These are phyloP conservation scores for Mycosphaerella arachidis DNA, from an alignment of 2,329 filamentous ascomycete species.

Conservation along the genomic window DNA sequence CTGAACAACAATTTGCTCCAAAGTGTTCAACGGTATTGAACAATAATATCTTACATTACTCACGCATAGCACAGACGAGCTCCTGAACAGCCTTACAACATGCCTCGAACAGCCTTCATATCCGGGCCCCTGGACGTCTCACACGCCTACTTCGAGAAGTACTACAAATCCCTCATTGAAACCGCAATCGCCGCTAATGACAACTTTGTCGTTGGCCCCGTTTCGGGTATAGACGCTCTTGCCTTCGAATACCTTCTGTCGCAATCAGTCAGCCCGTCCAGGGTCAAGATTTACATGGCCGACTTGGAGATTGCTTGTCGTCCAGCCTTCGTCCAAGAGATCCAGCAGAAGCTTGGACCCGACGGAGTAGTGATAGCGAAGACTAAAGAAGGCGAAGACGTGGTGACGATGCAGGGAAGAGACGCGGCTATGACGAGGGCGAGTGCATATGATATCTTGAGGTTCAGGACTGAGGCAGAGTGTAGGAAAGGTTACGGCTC, in stretches of 20 bases:
- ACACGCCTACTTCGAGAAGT: constrained; percentile 5
- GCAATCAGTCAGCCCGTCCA: not conserved
- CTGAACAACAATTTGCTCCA: too few species aligned
- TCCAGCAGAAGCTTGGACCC: not conserved
- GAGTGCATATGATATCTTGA: constrained; percentile 14
- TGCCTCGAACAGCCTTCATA: constrained; percentile 8
- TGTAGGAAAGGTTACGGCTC: constrained; percentile 7
- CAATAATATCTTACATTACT: too few species aligned
- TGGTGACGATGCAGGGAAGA: constrained; percentile 1
- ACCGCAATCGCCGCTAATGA: constrained; percentile 1
- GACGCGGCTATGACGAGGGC: constrained; percentile 14
- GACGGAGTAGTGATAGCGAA: not conserved
- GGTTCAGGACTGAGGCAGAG: constrained; percentile 11
- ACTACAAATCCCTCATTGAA: constrained; percentile 9
- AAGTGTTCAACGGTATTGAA: too few species aligned
- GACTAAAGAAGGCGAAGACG: not conserved
- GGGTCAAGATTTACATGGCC: constrained; percentile 8
- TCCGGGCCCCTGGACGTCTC: constrained; percentile 13
- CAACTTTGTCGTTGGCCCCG: constrained; percentile 10
- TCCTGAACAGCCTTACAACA: not conserved
- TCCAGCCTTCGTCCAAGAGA: not conserved
- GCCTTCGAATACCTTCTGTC: constrained; percentile 10
- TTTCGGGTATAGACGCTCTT: constrained; percentile 12
- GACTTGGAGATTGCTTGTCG: not conserved
- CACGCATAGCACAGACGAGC: too few species aligned